These are phyloP conservation scores for Chaetomiaceae sp. DNA, from an alignment of 2,329 filamentous ascomycete species.

Conservation along the genomic window DNA sequence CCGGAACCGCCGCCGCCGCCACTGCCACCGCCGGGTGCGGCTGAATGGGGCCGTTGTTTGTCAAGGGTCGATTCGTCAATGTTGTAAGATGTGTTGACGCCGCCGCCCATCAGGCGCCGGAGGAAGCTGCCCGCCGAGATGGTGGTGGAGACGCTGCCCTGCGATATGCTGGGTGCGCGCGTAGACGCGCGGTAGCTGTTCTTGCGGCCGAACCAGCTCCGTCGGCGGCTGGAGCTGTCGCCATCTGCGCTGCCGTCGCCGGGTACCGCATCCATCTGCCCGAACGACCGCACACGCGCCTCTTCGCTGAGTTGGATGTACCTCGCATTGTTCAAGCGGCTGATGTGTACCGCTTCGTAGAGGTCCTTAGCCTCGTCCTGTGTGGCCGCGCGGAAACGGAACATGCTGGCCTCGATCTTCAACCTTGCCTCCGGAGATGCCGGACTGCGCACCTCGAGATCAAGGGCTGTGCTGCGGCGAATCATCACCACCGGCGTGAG, in stretches of 20 bases:
- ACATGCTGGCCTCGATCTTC: constrained; percentile 60
- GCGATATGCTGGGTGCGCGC: constrained; percentile 58
- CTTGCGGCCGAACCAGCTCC: constrained; percentile 56
- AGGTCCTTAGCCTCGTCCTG: constrained; percentile 72
- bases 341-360: constrained; percentile 80
- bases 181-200: constrained; percentile 60
- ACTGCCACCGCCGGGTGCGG: constrained; percentile 36
- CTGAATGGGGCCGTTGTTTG: constrained; percentile 45
- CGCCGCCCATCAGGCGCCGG: constrained; percentile 65
- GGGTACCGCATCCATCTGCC: constrained; percentile 44
- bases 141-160: constrained; percentile 56
- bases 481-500: constrained; percentile 88
- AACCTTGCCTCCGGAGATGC: constrained; percentile 67
- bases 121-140: constrained; percentile 71
- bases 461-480: constrained; percentile 82
- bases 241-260: constrained; percentile 38
- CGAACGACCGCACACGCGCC: constrained; percentile 67
- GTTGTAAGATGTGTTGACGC: constrained; percentile 68
- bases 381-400: constrained; percentile 81
- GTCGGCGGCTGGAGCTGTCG: constrained; percentile 40
- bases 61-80: constrained; percentile 72
- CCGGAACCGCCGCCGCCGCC: too few relatives aligned
- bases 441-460: constrained; percentile 88
- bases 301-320: constrained; percentile 66
- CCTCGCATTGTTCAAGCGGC: constrained; percentile 86